These are phyloP conservation scores for Aureobasidium namibiae DNA, from an alignment of 2,329 filamentous ascomycete genomes.

Conservation along the genomic window DNA sequence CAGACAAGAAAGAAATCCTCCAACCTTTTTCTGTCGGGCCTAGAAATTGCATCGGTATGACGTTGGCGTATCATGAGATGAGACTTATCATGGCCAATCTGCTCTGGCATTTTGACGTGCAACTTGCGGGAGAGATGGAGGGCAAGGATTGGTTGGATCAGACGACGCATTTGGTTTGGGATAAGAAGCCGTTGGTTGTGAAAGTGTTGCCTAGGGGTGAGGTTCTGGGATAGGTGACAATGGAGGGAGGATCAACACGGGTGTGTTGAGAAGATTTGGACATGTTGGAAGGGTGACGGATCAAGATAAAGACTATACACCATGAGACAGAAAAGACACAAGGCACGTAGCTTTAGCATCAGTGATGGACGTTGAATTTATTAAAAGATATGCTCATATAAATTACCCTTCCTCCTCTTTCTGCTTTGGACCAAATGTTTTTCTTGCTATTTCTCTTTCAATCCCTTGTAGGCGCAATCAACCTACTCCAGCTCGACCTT, in stretches of 20 bases:
- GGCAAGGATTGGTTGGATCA: neutral
- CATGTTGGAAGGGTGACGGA: no score
- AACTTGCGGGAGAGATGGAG: neutral
- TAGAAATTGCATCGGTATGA: conserved; percentile 5
- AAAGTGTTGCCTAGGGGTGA: neutral
- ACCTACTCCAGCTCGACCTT: conserved; percentile 43
- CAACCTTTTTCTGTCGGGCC: conserved; percentile 20
- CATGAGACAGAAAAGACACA: neutral
- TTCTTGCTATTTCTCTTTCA: neutral
- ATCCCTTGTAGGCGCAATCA: neutral
- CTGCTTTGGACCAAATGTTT: no score
- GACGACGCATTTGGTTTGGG: conserved; percentile 1
- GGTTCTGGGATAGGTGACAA: neutral
- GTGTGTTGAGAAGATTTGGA: neutral
- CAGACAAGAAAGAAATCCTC: conserved; percentile 19
- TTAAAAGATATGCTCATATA: no score
- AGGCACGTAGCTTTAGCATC: no score
- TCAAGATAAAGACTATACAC: no score
- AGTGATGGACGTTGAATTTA: no score
- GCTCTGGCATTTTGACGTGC: conserved; percentile 1
- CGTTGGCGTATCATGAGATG: conserved; percentile 2
- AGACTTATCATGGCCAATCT: conserved; percentile 1
- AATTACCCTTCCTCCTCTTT: no score
- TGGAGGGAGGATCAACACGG: no score
- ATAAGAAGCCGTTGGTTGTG: conserved; percentile 4